Percentiles rank a stretch among this genome's conserved stretches.
Conservation (phyloP, 1,139 yeast species). For the Pichia sp. region DNA sequence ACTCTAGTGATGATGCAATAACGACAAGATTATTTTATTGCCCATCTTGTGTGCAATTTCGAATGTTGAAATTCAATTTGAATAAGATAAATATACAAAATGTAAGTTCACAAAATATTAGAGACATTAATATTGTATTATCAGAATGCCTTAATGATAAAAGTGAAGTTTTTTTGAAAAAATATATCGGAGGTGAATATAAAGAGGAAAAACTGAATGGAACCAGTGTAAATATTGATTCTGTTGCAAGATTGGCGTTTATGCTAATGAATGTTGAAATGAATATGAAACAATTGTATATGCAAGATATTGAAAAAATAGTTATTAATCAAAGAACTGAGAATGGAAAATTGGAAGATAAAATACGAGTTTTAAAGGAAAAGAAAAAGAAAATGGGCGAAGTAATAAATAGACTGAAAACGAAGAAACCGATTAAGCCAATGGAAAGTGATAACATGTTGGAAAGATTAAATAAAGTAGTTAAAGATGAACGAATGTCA, state of each 20-base stretch:
- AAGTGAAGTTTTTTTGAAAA: constrained; percentile 14
- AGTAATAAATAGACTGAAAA: neutral
- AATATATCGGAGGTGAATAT: constrained; percentile 11
- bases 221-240: constrained; percentile 24
- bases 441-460: neutral
- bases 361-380: neutral
- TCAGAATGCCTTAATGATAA: constrained; percentile 21
- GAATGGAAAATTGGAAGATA: constrained; percentile 7
- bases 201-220: neutral
- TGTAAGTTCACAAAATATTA: constrained; percentile 11
- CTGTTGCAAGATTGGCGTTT: constrained; percentile 37
- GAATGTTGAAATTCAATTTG: constrained; percentile 21
- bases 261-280: constrained; percentile 40
- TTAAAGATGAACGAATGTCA: neutral
- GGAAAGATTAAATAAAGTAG: neutral
- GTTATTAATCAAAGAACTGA: constrained; percentile 8
- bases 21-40: constrained; percentile 15
- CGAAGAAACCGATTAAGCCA: neutral
- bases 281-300: constrained; percentile 27
- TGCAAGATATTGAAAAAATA: constrained; percentile 26
- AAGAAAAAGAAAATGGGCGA: neutral
- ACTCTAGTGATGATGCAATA: neutral
- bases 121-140: constrained; percentile 21
- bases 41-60: constrained; percentile 23
- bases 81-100: constrained; percentile 18